Base-by-base conservation (phyloP, 805 yeast genomes). In the Candida insectalens region DNA sequence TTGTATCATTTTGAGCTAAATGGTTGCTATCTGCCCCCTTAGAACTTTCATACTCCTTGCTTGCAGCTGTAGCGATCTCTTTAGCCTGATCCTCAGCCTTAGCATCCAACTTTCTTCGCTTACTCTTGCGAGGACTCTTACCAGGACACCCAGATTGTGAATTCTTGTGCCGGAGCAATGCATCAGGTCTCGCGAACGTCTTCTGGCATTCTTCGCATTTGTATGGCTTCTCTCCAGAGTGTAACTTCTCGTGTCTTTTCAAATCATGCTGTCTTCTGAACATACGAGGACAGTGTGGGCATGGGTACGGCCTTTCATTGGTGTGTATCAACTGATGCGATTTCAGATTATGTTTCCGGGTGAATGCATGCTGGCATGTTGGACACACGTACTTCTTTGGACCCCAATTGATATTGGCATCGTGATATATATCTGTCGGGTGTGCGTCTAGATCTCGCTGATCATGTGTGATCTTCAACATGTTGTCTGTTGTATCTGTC, bases 241-340 rank as follows among this genome's bases (percentile, higher is more conserved):
- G 94, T 23, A 78, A 62, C 53, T 78, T 78, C 37, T 70, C 71
- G 47, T 83, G 94, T 34, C 94, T 65, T 47, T 75, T 80, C 46
- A 83, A 62, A 51, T 83, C 94, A 51, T 82, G 88, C 20, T 74
- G 67, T 30, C 94, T 63, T 39, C 92, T 66, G 53, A 83, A 83
- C 42, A 64, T 69, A 30, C 71, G 60, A 34, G 65, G 59, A 47
- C 94, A 83, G 19, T 67, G 65, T 9, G 67, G 41, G 53, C 94
- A 83, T 17, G 59, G 53, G 53, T 67, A 81, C 2, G 87, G 84
- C 49, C 72, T 77, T 40, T 64, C 67, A 32, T 68, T 63, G 12
- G 83, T 67, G 52, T 81, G 92, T 23, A 77, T 80, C 42, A 80
- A 55, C 41, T 75, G 64, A 51, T 81, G 92, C 4, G 83, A 70